Percentiles rank a stretch among this genome's conserved stretches.
phyloP scores from a whole-genome alignment of 2,329 filamentous ascomycete species.

The Paecilomyces niveus region DNA sequence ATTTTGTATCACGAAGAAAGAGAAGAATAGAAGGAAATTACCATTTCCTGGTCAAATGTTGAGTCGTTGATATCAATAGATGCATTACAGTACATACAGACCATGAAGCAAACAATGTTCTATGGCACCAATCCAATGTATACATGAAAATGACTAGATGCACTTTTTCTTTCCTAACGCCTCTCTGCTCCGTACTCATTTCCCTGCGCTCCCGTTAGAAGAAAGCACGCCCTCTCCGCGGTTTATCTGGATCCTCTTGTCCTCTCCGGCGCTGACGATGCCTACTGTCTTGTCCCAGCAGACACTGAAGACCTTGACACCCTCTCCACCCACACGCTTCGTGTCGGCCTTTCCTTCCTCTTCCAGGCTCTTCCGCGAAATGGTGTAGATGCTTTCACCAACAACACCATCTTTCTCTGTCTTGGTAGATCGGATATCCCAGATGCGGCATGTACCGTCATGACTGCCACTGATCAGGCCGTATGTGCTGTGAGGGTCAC shows the following conservation, averaged over 20 bases:
- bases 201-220: slow-evolving; percentile 12
- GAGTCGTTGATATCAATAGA: neutral
- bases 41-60: neutral
- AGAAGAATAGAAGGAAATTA: neutral
- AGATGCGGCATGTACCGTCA: slow-evolving; percentile 86
- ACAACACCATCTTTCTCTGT: slow-evolving; percentile 52
- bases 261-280: slow-evolving; percentile 86
- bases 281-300: slow-evolving; percentile 80
- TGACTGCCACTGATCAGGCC: slow-evolving; percentile 84
- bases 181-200: slow-evolving; percentile 12
- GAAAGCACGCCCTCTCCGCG: slow-evolving; percentile 48
- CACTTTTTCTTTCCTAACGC: slow-evolving; percentile 9
- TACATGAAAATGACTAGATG: neutral
- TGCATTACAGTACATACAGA: neutral
- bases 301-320: slow-evolving; percentile 83
- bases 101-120: neutral
- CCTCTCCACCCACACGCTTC: slow-evolving; percentile 65
- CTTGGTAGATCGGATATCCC: slow-evolving; percentile 72
- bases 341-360: slow-evolving; percentile 52
- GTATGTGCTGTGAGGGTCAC: slow-evolving; percentile 63
- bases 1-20: neutral
- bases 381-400: slow-evolving; percentile 68
- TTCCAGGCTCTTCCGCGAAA: slow-evolving; percentile 66
- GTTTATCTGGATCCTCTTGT: slow-evolving; percentile 92
- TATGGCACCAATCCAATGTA: neutral